Evolutionary conservation across 805 yeast species (phyloP).

Genomic region (Saturnispora zaruensis): DNA sequence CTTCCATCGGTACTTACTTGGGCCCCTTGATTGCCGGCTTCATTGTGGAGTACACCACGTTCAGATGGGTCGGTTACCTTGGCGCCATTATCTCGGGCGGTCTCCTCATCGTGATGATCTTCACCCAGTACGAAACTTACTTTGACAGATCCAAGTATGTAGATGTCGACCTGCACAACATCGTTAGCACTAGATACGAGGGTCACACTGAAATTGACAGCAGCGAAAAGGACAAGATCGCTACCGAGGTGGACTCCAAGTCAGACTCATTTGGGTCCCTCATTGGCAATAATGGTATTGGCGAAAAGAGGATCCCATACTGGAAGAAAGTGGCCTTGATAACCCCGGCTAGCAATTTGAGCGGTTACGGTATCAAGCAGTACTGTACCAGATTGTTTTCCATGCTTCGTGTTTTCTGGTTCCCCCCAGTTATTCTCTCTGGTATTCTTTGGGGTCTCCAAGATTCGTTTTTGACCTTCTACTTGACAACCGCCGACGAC

Average conservation of each 20-base stretch:
- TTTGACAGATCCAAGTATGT: constrained; percentile 46
- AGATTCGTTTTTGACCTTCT: constrained; percentile 68
- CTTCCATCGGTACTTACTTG: constrained; percentile 68
- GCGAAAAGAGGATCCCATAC: constrained; percentile 35
- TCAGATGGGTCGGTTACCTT: constrained; percentile 72
- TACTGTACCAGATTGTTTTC: constrained; percentile 43
- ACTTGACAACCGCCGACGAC: constrained; percentile 65
- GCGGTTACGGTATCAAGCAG: constrained; percentile 60
- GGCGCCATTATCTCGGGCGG: constrained; percentile 59
- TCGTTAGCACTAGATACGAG: constrained; percentile 3
- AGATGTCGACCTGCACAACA: constrained; percentile 3
- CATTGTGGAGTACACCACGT: constrained; percentile 49
- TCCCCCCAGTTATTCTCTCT: constrained; percentile 57
- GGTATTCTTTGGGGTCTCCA: constrained; percentile 78
- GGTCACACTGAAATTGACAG: background rate
- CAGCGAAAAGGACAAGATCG: constrained; percentile 6
- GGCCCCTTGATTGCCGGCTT: constrained; percentile 79
- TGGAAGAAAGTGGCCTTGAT: constrained; percentile 39
- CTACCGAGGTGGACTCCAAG: constrained; percentile 6
- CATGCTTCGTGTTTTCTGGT: constrained; percentile 48
- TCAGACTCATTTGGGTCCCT: constrained; percentile 4
- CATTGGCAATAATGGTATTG: constrained; percentile 30
- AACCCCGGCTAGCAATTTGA: constrained; percentile 50
- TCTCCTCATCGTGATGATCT: constrained; percentile 42
- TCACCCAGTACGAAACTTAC: constrained; percentile 63